These are phyloP conservation scores for Yamadazyma diddensiae DNA, from an alignment of 1,139 yeast genomes.

Conservation along the genomic window DNA sequence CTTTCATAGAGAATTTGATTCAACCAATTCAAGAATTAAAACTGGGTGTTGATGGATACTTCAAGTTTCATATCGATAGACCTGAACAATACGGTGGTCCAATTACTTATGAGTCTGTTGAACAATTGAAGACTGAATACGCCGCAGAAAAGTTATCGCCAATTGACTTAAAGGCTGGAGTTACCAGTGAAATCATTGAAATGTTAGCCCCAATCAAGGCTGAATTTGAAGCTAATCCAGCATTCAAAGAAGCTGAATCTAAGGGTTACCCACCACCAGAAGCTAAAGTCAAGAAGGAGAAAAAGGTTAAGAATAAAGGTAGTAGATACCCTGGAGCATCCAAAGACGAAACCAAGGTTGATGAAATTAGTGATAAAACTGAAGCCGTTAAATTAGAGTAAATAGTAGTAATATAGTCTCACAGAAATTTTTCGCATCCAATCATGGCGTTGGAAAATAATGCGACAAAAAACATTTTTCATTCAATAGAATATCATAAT, in stretches of 20 bases:
- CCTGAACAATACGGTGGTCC: conserved; percentile 98
- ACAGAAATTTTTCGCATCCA: conserved; percentile 7
- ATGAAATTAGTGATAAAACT: conserved; percentile 16
- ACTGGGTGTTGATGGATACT: conserved; percentile 49
- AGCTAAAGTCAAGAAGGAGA: conserved; percentile 59
- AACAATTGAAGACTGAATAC: conserved; percentile 70
- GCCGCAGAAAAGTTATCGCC: conserved; percentile 76
- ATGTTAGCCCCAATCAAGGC: conserved; percentile 83
- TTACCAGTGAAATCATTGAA: conserved; percentile 75
- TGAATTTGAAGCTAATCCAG: conserved; percentile 58
- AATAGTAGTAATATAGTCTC: background rate
- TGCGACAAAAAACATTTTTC: conserved; percentile 12
- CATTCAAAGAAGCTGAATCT: conserved; percentile 69
- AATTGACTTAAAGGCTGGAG: conserved; percentile 91
- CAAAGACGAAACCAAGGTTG: conserved; percentile 16
- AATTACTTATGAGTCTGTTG: conserved; percentile 65
- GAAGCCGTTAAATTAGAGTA: conserved; percentile 19
- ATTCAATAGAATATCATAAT: conserved; percentile 5
- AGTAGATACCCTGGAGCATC: conserved; percentile 70
- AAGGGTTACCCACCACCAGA: conserved; percentile 84
- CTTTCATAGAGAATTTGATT: conserved; percentile 80
- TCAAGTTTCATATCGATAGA: conserved; percentile 72
- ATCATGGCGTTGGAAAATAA: conserved; percentile 10
- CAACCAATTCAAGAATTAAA: conserved; percentile 84
- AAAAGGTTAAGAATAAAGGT: conserved; percentile 80